Base-by-base conservation (phyloP, 2,329 filamentous ascomycete genomes). In the Ceratocystiopsis sp. region DNA sequence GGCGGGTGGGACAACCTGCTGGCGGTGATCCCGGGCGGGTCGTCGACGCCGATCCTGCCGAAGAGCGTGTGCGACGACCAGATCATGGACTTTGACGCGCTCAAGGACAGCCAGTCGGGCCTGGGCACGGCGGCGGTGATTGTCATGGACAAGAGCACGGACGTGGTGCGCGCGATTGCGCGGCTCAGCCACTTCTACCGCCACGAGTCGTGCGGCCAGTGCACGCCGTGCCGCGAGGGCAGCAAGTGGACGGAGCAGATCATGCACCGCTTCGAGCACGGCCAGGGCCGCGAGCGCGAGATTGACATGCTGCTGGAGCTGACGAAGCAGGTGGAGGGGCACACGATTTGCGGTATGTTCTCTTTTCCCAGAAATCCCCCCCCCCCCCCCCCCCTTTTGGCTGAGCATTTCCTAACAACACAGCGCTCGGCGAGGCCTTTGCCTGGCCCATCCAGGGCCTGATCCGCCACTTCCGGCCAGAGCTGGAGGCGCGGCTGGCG, bases 281-380 rank as follows among this genome's bases (percentile, higher is more conserved):
- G 91, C 46, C 77, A 84, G 63, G 91, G 84, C 47, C 78, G 84
- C 49, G 78, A 80, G 62, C 75, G 91, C 48, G 91, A 98, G 67
- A 98, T 98, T 60, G 91, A 98, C 62, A 98, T 98, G 91, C 75
- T 98, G 52, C 91, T 95, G 68, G 91, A 98, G 70, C 68, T 98
- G 54, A 98, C 91, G 50, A 98, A 98, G 74, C 91, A 98, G 67
- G 91, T 98, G 48, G 91, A 98, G 68, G 91, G 91, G 12, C 91
- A 98, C 70, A 96, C 91, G 40, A 98, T 98, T 57, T 98, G 91
- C 65, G 91, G 78, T 82, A 74, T 59, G 76, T 68, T 33, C 25
- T 35, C 40, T 3, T 35, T 32, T n/a, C n/a, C n/a, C n/a, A n/a
- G n/a, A n/a, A n/a, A n/a, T n/a, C n/a, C n/a, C n/a, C n/a, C 33